These are phyloP conservation scores for Ustilago curta DNA, from an alignment of 1,284 basidiomycete species.

Conservation along the genomic window DNA sequence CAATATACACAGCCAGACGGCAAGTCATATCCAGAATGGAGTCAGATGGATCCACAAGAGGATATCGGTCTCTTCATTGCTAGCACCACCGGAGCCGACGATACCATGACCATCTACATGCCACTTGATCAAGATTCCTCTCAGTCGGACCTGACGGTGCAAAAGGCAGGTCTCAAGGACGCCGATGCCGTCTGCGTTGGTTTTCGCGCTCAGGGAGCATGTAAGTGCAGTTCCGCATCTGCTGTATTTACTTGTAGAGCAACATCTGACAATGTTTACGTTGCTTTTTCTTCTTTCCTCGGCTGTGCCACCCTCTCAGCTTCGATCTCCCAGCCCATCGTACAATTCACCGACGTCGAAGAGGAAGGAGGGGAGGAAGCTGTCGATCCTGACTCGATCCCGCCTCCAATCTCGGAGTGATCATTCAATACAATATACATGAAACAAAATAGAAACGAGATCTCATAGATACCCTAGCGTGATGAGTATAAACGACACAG, in stretches of 20 bases:
- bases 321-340: constrained; percentile 44
- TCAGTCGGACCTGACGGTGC: constrained; percentile 24
- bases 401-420: constrained; percentile 34
- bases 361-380: constrained; percentile 39
- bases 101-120: constrained; percentile 44
- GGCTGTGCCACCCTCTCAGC: constrained; percentile 8
- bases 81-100: constrained; percentile 27
- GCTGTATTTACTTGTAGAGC: not conserved
- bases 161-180: constrained; percentile 49
- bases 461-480: not conserved
- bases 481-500: not conserved
- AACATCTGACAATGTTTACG: not conserved
- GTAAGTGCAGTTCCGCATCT: constrained; percentile 14
- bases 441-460: not conserved
- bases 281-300: not conserved
- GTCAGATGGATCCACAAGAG: constrained; percentile 23
- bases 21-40: constrained; percentile 36
- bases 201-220: constrained; percentile 36
- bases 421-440: not conserved
- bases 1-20: constrained; percentile 28
- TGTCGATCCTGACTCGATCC: constrained; percentile 34
- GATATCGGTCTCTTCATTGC: constrained; percentile 47
- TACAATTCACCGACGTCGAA: constrained; percentile 42
- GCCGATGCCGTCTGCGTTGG: constrained; percentile 42
- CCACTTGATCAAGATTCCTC: constrained; percentile 36